A percentile compares a stretch with the other conserved stretches of the same genome.
phyloP scores from a whole-genome alignment of 345 rosid genomes.

The Arabis alpina region DNA sequence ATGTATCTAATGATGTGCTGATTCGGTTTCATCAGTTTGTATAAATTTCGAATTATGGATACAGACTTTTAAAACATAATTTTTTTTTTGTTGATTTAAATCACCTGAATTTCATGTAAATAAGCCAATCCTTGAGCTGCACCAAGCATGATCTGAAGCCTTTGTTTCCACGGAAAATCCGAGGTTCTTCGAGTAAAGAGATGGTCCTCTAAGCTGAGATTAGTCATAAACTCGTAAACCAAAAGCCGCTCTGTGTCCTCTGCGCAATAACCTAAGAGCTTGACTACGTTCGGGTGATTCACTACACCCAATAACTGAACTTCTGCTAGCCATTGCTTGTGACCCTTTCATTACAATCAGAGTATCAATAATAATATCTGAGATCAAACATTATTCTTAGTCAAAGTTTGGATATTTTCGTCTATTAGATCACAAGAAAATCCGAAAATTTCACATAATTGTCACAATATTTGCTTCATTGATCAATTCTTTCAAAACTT shows the following conservation, averaged over 20 bases:
- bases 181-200: conserved; percentile 54
- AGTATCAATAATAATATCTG: not conserved
- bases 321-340: conserved; percentile 90
- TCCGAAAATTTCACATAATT: too few species aligned
- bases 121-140: conserved; percentile 89
- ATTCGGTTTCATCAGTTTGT: too few species aligned
- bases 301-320: conserved; percentile 86
- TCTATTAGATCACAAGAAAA: too few species aligned
- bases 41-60: not conserved
- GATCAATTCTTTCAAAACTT: too few species aligned
- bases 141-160: conserved; percentile 84
- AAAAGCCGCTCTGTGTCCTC: conserved; percentile 66
- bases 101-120: conserved; percentile 56
- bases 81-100: not conserved
- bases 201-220: conserved; percentile 82
- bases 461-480: not conserved
- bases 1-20: not conserved
- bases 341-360: conserved; percentile 59
- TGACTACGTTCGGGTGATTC: conserved; percentile 85
- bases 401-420: too few species aligned
- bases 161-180: conserved; percentile 65
- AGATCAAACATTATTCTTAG: too few species aligned
- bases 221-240: conserved; percentile 84
- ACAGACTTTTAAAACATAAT: not conserved
- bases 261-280: conserved; percentile 80